Evolutionary conservation across 83 land plant species (phyloP).

Genomic region (Picea mariana): DNA sequence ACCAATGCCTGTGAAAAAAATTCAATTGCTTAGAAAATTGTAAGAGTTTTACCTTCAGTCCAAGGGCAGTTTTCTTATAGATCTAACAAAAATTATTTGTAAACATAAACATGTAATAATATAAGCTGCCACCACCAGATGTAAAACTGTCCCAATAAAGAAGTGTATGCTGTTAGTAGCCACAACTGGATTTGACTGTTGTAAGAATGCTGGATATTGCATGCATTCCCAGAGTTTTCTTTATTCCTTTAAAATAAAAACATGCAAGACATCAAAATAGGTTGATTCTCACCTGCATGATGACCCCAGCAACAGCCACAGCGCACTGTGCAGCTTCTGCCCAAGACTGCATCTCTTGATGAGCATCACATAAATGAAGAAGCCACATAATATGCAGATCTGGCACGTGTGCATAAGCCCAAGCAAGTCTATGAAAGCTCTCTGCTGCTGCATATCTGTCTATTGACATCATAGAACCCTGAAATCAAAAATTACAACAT

Average conservation of each 20-base stretch:
- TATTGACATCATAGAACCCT: too few species aligned
- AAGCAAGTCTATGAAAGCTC: too few species aligned
- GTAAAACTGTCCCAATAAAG: not conserved
- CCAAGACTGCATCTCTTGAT: constrained; percentile 33
- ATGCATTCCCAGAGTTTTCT: not conserved
- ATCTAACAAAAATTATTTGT: not conserved
- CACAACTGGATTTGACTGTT: not conserved
- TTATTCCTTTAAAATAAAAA: not conserved
- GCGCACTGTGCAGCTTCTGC: constrained; percentile 99
- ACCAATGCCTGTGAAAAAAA: constrained; percentile 77
- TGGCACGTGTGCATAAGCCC: too few species aligned
- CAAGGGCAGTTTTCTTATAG: not conserved
- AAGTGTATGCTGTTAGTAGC: too few species aligned
- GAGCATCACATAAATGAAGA: too few species aligned
- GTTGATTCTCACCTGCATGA: constrained; percentile 82
- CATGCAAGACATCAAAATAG: not conserved
- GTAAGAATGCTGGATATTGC: not conserved
- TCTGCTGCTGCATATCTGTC: too few species aligned
- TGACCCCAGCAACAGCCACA: constrained; percentile 98
- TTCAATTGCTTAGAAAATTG: not conserved
- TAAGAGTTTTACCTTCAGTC: not conserved
- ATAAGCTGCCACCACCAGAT: not conserved
- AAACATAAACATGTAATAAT: not conserved
- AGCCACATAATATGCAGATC: too few species aligned
- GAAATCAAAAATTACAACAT: too few species aligned